These are phyloP conservation scores for Rhinocladiella mackenziei DNA, from an alignment of 2,329 filamentous ascomycete species.

Conservation along the genomic window DNA sequence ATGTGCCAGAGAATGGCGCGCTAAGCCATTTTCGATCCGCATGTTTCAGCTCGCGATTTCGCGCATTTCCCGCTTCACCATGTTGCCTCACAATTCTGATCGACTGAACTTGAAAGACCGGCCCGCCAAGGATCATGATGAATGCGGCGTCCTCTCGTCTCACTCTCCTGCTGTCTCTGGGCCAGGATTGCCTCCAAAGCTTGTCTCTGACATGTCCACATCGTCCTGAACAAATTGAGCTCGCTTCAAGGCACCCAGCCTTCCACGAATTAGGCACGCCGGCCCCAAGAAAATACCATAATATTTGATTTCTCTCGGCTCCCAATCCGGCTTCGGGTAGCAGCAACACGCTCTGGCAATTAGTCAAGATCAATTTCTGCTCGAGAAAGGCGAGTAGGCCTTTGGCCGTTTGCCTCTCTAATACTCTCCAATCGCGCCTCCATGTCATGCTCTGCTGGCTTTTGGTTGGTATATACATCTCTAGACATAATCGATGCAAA, in stretches of 20 bases:
- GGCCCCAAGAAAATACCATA: background rate
- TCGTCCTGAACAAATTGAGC: constrained; percentile 9
- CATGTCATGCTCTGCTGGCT: too few relatives aligned
- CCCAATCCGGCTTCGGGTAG: too few relatives aligned
- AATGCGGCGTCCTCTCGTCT: background rate
- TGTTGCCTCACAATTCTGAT: constrained; percentile 4
- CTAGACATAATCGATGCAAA: too few relatives aligned
- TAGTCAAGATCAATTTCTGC: too few relatives aligned
- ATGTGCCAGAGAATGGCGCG: background rate
- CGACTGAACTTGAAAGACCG: constrained; percentile 4
- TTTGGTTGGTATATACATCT: too few relatives aligned
- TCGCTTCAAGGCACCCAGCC: background rate
- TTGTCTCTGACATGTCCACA: constrained; percentile 3
- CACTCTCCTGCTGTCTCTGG: constrained; percentile 3
- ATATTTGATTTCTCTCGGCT: too few relatives aligned
- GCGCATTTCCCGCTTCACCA: constrained; percentile 15
- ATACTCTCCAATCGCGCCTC: too few relatives aligned
- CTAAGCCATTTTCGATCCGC: background rate
- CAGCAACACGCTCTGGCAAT: too few relatives aligned
- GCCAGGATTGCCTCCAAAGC: background rate
- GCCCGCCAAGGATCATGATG: constrained; percentile 7
- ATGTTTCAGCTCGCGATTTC: constrained; percentile 6
- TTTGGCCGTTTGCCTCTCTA: too few relatives aligned
- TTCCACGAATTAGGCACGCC: background rate
- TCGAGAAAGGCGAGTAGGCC: too few relatives aligned